Evolutionary conservation across 2,329 filamentous ascomycete species (phyloP), one percentile per base, ranked within the genome.

Genomic region (Colletotrichum aenigma): DNA sequence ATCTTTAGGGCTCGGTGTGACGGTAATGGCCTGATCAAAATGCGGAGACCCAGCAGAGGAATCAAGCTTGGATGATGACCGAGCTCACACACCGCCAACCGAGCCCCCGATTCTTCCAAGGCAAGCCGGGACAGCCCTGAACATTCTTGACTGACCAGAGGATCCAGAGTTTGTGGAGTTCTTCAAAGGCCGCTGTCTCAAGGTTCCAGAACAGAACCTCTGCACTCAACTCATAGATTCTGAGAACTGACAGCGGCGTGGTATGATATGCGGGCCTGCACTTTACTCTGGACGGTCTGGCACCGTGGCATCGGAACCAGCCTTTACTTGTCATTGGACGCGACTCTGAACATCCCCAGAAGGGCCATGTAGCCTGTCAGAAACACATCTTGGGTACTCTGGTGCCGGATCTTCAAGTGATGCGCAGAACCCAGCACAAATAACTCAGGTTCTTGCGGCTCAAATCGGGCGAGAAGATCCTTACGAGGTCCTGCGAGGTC

Each of bases 191-290:
- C 52, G 66, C 61, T 26, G 58, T n/a, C 18, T 56, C 60, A 36
- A 58, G 26, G 60, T 60, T 62, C 56, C 56, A 66, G 67, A 58
- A 66, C 67, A 36, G 18, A 52, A 16, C 48, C 52, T 55, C 58
- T 60, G 61, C 52, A 28, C 38, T n/a, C 21, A 56, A 43, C 26
- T 21, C 16, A 43, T 60, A 38, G 58, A 73, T 76, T 64, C 34
- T 73, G 74, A 76, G 36, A 74, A 76, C 26, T 74, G 74, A 76
- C 70, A 26, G 34, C 65, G 32, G 48, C 70, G 70, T 48, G 32
- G 64, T 58, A 36, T 48, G 34, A 36, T 28, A 18, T 34, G 72
- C 72, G 70, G 64, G 28, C 38, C 65, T 68, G 56, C 70, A 21
- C 7, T 69, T 66, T 56, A 30, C 24, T 61, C 56, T n/a, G 34